Conservation (phyloP, 495 filamentous ascomycete species). For the Chaetomium tenue region DNA sequence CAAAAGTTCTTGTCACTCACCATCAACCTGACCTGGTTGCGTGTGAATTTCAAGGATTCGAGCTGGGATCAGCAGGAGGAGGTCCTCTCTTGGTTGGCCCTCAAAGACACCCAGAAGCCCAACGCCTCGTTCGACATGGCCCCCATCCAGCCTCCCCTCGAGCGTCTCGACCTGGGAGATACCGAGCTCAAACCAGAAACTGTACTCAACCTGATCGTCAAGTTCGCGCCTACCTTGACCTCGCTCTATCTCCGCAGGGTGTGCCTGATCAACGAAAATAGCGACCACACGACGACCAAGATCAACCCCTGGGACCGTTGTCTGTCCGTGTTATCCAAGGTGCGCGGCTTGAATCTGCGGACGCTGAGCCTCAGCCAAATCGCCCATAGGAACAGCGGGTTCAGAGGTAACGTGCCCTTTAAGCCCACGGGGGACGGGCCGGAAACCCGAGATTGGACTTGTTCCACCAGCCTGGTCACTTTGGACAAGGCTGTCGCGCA, state of each 20-base stretch:
- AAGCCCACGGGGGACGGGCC: background rate
- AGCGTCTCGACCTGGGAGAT: slow-evolving; percentile 43
- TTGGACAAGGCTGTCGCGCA: slow-evolving; percentile 13
- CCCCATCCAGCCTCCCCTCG: slow-evolving; percentile 29
- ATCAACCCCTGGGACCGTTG: slow-evolving; percentile 30
- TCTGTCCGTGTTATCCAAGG: slow-evolving; percentile 21
- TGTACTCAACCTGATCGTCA: slow-evolving; percentile 36
- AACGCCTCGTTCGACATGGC: background rate
- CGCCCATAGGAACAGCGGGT: background rate
- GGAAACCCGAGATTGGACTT: background rate
- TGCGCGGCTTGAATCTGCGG: slow-evolving; percentile 19
- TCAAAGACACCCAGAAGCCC: background rate
- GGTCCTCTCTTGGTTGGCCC: slow-evolving; percentile 14
- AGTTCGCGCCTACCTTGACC: slow-evolving; percentile 39
- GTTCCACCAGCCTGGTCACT: background rate
- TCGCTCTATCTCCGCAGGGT: slow-evolving; percentile 38
- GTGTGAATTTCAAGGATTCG: slow-evolving; percentile 35
- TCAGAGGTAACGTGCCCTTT: background rate
- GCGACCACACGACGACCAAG: background rate
- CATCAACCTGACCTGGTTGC: slow-evolving; percentile 37
- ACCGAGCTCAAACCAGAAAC: slow-evolving; percentile 15
- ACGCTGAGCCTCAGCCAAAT: slow-evolving; percentile 13
- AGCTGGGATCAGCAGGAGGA: background rate
- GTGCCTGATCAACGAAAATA: slow-evolving; percentile 9
- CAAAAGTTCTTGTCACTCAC: slow-evolving; percentile 33